Evolutionary conservation across 73 alveolate genomes (phyloP).

Genomic region (Paramecium primaurelia): DNA sequence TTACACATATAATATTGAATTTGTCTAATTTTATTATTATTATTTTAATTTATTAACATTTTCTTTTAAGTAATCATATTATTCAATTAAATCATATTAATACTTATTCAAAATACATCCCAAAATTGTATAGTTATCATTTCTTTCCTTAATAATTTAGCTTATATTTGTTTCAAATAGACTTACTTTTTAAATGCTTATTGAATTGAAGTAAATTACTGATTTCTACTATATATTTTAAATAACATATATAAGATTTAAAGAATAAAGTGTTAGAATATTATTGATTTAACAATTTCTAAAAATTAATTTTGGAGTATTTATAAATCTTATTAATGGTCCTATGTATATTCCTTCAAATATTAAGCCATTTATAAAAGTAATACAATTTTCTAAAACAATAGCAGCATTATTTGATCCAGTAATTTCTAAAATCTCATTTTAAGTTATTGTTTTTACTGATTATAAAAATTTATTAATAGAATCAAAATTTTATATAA

Average conservation of each 20-base stretch:
- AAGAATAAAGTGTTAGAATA: background rate
- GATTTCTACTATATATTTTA: background rate
- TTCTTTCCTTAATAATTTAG: no score
- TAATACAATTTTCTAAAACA: background rate
- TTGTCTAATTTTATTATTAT: no score
- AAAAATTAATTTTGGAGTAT: no score
- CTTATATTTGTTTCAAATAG: background rate
- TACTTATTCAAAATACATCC: no score
- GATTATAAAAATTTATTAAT: background rate
- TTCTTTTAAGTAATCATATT: no score
- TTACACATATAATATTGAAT: background rate
- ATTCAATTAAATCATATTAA: no score
- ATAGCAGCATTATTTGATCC: background rate
- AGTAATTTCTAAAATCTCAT: background rate
- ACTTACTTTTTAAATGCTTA: background rate
- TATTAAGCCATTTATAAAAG: background rate
- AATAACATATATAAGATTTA: no score
- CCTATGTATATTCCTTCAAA: background rate
- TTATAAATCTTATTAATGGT: no score
- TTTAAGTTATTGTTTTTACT: background rate
- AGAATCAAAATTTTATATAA: background rate
- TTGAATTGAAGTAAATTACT: no score
- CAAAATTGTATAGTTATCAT: no score
- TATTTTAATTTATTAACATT: no score
- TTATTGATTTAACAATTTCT: background rate